Evolutionary conservation across 768 basidiomycete genomes (phyloP).

Genomic region (Galerina marginata): DNA sequence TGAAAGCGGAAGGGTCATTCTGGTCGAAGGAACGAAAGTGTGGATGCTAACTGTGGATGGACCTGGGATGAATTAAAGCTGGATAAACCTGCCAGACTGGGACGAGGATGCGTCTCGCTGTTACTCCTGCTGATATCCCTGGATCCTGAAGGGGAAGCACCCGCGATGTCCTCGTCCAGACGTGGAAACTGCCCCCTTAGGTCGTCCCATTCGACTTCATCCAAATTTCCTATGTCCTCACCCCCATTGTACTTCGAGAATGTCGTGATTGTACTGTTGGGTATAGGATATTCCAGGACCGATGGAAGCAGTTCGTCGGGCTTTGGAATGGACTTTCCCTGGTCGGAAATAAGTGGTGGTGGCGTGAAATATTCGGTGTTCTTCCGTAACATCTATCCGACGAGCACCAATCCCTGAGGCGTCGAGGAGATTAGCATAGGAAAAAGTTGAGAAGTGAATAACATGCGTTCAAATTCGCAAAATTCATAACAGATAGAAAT

Average conservation of each 20-base stretch:
- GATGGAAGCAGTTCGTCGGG: slow-evolving; percentile 47
- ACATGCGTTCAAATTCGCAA: background rate
- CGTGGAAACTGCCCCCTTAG: slow-evolving; percentile 6
- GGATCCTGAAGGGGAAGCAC: slow-evolving; percentile 5
- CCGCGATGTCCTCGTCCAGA: background rate
- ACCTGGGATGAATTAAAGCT: background rate
- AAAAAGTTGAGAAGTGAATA: background rate
- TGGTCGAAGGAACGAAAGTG: background rate
- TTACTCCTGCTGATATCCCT: slow-evolving; percentile 13
- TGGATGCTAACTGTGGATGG: background rate
- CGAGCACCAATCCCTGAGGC: slow-evolving; percentile 67
- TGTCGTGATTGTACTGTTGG: slow-evolving; percentile 22
- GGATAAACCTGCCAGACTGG: background rate
- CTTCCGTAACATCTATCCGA: slow-evolving; percentile 78
- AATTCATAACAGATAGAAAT: background rate
- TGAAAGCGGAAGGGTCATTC: slow-evolving; percentile 2
- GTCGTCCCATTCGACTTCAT: slow-evolving; percentile 30
- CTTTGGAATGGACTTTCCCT: slow-evolving; percentile 33
- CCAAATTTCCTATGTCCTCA: slow-evolving; percentile 30
- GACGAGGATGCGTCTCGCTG: slow-evolving; percentile 7
- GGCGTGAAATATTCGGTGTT: slow-evolving; percentile 74
- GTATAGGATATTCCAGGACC: slow-evolving; percentile 49
- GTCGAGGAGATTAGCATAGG: slow-evolving; percentile 1
- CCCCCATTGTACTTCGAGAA: slow-evolving; percentile 31
- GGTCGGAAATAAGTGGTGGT: slow-evolving; percentile 78